Conservation (phyloP, 352 stramenopile species). For the Elongisporangium senticosum region DNA sequence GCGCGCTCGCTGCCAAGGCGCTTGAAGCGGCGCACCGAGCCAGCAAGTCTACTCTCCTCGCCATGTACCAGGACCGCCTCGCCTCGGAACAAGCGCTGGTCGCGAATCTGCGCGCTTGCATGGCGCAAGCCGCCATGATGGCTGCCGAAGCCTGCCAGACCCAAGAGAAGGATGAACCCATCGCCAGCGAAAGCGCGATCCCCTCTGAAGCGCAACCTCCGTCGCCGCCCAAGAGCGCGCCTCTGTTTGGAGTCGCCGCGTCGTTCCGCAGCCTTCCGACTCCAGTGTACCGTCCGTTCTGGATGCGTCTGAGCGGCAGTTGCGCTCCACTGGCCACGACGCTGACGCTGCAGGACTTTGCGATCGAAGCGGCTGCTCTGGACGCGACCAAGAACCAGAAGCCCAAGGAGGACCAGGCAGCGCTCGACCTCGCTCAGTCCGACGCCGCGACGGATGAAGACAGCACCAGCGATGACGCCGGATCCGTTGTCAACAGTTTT, state of each 20-base stretch:
- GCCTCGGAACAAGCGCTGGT: background rate
- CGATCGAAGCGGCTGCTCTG: background rate
- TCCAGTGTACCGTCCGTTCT: background rate
- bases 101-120: background rate
- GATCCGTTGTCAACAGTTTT: too few relatives aligned
- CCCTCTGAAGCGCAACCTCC: background rate
- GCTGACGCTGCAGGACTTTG: background rate
- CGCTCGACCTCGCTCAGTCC: too few relatives aligned
- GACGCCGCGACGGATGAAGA: too few relatives aligned
- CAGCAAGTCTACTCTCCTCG: background rate
- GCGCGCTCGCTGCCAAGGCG: too few relatives aligned
- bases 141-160: background rate
- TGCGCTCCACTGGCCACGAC: background rate
- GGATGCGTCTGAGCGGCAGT: background rate
- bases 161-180: too few relatives aligned
- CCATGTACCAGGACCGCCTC: background rate
- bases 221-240: background rate
- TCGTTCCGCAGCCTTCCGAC: background rate
- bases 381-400: too few relatives aligned
- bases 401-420: too few relatives aligned
- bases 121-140: background rate
- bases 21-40: too few relatives aligned
- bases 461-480: too few relatives aligned
- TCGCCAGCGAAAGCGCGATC: too few relatives aligned
- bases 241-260: background rate